Conservation (phyloP, 371 early-diverging fungal species). For the Capillidium rhysosporum region DNA sequence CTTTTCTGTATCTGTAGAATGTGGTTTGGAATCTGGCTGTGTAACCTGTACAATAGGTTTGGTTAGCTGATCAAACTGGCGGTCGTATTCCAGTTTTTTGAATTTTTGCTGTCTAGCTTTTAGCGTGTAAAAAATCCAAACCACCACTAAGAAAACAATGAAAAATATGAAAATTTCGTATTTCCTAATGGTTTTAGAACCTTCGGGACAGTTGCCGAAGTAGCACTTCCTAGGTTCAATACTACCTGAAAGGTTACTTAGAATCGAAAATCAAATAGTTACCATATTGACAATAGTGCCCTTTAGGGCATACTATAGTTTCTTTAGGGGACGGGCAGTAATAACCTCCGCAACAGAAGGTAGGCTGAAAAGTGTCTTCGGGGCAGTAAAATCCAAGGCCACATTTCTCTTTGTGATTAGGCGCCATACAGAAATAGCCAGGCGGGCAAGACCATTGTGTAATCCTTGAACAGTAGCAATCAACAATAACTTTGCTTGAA, state of each 20-base stretch:
- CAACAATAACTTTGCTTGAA: background rate
- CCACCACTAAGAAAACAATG: conserved; percentile 1
- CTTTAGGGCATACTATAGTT: conserved; percentile 16
- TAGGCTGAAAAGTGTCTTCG: conserved; percentile 21
- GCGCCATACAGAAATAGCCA: conserved; percentile 8
- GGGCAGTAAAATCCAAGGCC: conserved; percentile 19
- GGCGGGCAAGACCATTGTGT: background rate
- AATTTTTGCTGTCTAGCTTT: background rate
- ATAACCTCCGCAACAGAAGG: conserved; percentile 24
- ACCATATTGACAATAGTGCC: conserved; percentile 15
- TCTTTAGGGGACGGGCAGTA: conserved; percentile 17
- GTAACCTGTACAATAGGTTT: background rate
- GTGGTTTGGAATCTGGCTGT: background rate
- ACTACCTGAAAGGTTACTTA: background rate
- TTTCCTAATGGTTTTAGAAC: conserved; percentile 1
- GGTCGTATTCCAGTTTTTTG: conserved; percentile 9
- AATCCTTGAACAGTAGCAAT: background rate
- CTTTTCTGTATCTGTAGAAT: background rate
- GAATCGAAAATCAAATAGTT: background rate
- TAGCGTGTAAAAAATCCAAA: background rate
- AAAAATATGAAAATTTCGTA: conserved; percentile 4
- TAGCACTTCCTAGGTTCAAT: background rate
- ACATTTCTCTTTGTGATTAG: background rate
- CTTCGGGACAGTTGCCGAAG: conserved; percentile 6
- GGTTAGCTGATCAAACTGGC: conserved; percentile 7